Evolutionary conservation across 2,329 filamentous ascomycete genomes (phyloP).

Genomic region (Anthostomella pinea): DNA sequence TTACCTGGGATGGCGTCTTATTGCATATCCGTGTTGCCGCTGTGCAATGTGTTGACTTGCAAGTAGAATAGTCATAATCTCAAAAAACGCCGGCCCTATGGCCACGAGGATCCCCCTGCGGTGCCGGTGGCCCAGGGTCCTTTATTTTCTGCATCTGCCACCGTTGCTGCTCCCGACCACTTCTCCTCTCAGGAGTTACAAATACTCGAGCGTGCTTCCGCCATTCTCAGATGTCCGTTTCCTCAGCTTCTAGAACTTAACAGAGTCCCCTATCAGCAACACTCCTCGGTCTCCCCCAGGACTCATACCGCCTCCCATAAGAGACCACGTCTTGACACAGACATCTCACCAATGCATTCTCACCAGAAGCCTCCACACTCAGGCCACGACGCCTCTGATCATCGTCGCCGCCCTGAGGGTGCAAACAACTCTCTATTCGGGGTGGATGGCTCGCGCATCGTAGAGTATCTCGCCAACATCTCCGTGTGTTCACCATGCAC

Average conservation of each 20-base stretch:
- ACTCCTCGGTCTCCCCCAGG: neutral
- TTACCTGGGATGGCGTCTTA: constrained; percentile 29
- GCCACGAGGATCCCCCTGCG: constrained; percentile 36
- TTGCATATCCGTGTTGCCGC: constrained; percentile 28
- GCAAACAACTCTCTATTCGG: constrained; percentile 17
- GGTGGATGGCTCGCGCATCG: constrained; percentile 30
- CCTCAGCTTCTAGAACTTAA: constrained; percentile 30
- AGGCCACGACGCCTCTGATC: constrained; percentile 18
- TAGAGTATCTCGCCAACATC: constrained; percentile 34
- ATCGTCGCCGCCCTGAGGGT: constrained; percentile 12
- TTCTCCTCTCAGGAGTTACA: constrained; percentile 30
- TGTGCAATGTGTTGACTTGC: constrained; percentile 33
- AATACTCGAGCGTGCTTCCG: constrained; percentile 35
- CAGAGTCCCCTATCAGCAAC: constrained; percentile 27
- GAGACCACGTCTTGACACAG: constrained; percentile 26
- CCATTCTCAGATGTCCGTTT: constrained; percentile 31
- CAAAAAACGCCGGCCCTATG: constrained; percentile 45
- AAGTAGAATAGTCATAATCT: constrained; percentile 37
- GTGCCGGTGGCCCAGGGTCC: constrained; percentile 35
- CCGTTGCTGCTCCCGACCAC: constrained; percentile 20
- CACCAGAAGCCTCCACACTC: constrained; percentile 24
- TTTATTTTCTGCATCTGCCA: constrained; percentile 26
- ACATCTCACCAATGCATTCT: constrained; percentile 23
- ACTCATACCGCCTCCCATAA: constrained; percentile 25
- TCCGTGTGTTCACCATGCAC: constrained; percentile 36